Evolutionary conservation across 2,329 filamentous ascomycete genomes (phyloP), one percentile per base, ranked within the genome.

Genomic region (Penicillium sp.): DNA sequence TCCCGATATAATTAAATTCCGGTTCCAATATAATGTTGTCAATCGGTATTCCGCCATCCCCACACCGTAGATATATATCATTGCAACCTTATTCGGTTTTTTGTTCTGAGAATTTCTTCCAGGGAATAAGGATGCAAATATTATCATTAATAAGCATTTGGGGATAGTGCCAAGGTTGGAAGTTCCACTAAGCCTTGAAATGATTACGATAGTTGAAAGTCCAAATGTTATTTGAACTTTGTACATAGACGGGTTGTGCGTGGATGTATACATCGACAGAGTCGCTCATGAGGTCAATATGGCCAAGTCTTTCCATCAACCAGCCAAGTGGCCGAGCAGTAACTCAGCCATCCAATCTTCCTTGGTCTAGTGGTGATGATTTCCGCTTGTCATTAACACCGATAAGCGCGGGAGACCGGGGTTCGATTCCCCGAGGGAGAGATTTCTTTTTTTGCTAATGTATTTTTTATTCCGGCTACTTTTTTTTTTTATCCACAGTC

Each of bases 321-420:
- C 51, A 53, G 23, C 44, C 45, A 48, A 53, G 45, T 53, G 51
- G 51, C 3, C 51, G 51, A 53, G 51, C 51, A 53, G 51, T 63
- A 64, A 65, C 62, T 65, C 60, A 34, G 23, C 47, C 55, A 60
- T 50, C 40, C 16, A 34, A 54, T 65, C 63, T 65, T 65, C 63
- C 63, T 65, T 71, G 69, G 69, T 71, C 68, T 72, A 72, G 70
- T 72, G 68, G 69, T 72, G 68, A 71, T 72, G 69, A 71, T 71
- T 67, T 72, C 69, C 70, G 69, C 68, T 71, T 72, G 68, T 71
- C 69, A 71, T 57, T 62, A 66, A 56, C 7, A 61, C 59, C 42
- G 56, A 61, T 58, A 61, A 68, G 69, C 69, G 68, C 70, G 69
- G 70, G 64, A 68, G 69, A 69, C 70, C 69, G 66, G 66, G 66